Conservation (phyloP, 192 early-diverging fungal species). For the Coemansia sp. region DNA sequence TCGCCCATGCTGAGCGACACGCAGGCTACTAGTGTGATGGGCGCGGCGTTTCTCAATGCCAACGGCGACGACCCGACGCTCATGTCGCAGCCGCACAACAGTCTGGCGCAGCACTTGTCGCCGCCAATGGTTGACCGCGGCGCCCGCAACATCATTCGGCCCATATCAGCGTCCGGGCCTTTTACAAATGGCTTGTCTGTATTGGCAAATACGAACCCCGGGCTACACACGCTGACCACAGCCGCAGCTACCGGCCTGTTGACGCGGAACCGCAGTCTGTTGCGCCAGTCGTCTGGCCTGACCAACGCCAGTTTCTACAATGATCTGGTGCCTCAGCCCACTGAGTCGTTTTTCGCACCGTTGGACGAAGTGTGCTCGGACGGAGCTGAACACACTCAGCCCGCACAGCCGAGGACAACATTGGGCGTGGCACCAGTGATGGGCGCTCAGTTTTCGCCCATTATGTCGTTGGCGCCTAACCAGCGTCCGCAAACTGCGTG, state of each 20-base stretch:
- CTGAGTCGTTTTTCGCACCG: conserved; percentile 52
- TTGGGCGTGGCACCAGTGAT: conserved; percentile 8
- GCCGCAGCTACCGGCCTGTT: conserved; percentile 24
- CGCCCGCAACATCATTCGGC: not conserved
- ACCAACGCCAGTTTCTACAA: conserved; percentile 48
- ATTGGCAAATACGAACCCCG: not conserved
- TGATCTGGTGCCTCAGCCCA: conserved; percentile 45
- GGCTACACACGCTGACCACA: conserved; percentile 11
- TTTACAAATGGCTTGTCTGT: not conserved
- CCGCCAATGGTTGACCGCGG: conserved; percentile 30
- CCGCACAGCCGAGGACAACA: not conserved
- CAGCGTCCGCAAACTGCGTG: not conserved
- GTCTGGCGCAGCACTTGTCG: conserved; percentile 40
- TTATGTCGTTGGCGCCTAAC: conserved; percentile 6
- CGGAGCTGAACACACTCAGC: conserved; percentile 5
- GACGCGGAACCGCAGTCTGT: conserved; percentile 37
- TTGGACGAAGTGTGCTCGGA: conserved; percentile 53
- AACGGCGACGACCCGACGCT: conserved; percentile 41
- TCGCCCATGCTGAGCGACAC: conserved; percentile 14
- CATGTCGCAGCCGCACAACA: conserved; percentile 56
- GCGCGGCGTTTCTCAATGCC: conserved; percentile 35
- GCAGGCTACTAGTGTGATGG: conserved; percentile 16
- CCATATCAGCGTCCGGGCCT: not conserved
- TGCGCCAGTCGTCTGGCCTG: conserved; percentile 41
- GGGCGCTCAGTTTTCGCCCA: conserved; percentile 38